Conservation (phyloP, 208 protist species). For the Trypanosoma brucei region DNA sequence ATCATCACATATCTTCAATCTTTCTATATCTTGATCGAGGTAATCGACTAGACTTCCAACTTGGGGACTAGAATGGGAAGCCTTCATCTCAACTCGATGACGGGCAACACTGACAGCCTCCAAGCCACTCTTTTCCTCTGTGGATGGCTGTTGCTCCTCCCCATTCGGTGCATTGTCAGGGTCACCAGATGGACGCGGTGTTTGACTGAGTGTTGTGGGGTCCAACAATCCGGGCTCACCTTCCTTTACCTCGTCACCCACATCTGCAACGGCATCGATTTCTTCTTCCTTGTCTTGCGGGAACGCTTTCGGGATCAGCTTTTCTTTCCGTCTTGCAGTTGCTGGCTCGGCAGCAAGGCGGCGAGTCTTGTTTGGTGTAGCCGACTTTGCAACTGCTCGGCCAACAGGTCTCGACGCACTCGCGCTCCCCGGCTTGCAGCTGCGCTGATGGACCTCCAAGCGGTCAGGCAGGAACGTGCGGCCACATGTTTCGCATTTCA, state of each 20-base stretch:
- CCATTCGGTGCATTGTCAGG: too few species aligned
- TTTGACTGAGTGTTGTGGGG: too few species aligned
- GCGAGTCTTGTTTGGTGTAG: background rate
- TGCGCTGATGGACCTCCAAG: slow-evolving; percentile 82
- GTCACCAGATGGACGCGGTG: too few species aligned
- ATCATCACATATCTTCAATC: background rate
- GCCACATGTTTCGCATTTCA: slow-evolving; percentile 83
- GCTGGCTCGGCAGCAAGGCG: background rate
- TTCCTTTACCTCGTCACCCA: background rate
- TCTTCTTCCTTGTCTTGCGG: background rate
- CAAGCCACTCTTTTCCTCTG: too few species aligned
- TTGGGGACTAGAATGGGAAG: too few species aligned
- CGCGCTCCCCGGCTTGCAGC: slow-evolving; percentile 69
- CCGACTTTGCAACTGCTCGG: background rate
- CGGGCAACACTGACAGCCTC: too few species aligned
- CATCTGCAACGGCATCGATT: background rate
- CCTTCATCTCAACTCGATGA: too few species aligned
- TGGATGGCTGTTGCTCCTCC: too few species aligned
- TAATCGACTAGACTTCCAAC: too few species aligned
- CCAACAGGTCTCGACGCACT: slow-evolving; percentile 32
- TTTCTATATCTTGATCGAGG: background rate
- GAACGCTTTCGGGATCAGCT: background rate
- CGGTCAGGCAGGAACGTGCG: slow-evolving; percentile 89
- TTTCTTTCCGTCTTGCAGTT: background rate
- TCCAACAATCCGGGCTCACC: too few species aligned